These are phyloP conservation scores for Amphirosellinia nigrospora DNA, from an alignment of 495 filamentous ascomycete genomes.

Conservation along the genomic window DNA sequence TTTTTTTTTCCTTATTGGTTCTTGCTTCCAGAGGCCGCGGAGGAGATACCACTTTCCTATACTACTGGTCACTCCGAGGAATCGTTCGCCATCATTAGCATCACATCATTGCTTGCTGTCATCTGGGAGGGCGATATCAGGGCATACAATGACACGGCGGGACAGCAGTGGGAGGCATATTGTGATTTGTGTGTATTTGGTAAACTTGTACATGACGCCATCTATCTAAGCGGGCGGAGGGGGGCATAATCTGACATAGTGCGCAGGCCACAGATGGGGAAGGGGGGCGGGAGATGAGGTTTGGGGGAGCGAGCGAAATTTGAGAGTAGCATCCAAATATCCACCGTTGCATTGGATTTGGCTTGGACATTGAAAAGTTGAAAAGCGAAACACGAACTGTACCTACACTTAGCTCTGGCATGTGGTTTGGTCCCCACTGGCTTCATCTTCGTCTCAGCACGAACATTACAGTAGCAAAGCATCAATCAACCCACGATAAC, in stretches of 20 bases:
- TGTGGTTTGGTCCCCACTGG: not conserved
- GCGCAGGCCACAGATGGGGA: not conserved
- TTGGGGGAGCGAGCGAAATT: not conserved
- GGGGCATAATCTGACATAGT: not conserved
- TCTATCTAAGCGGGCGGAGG: constrained; percentile 2
- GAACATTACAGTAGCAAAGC: not conserved
- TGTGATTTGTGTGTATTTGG: constrained; percentile 20
- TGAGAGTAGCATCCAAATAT: constrained; percentile 10
- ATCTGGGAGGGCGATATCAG: not conserved
- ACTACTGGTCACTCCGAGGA: constrained; percentile 10
- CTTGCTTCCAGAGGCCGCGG: constrained; percentile 30
- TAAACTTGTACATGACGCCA: constrained; percentile 19
- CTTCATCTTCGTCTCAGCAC: no score
- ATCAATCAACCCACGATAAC: not conserved
- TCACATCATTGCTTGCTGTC: not conserved
- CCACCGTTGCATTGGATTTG: not conserved
- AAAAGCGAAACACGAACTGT: not conserved
- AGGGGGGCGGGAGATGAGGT: not conserved
- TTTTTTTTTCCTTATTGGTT: constrained; percentile 10
- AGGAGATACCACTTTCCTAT: constrained; percentile 45
- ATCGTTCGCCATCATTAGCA: constrained; percentile 4
- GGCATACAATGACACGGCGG: constrained; percentile 6
- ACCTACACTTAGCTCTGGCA: not conserved
- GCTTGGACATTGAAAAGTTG: constrained; percentile 9
- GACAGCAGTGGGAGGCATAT: constrained; percentile 8